Percentiles rank a stretch among this genome's conserved stretches.
These are phyloP conservation scores for Xerocomellus intermedius DNA, from an alignment of 768 basidiomycete genomes.

Conservation along the genomic window DNA sequence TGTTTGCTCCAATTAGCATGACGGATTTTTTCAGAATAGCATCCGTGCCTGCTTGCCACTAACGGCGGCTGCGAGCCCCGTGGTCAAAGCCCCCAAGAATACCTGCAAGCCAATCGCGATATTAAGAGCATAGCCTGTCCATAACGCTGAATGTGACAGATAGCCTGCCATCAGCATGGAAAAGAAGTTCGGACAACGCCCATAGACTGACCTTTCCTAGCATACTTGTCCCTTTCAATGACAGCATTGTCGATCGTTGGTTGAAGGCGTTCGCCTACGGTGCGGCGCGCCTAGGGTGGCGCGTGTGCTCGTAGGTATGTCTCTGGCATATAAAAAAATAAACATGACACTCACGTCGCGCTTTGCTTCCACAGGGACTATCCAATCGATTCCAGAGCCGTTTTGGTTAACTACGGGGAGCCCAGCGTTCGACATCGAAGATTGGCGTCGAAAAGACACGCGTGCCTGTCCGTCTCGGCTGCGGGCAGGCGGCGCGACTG, in stretches of 20 bases:
- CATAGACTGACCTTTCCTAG: constrained; percentile 39
- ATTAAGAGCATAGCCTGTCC: constrained; percentile 36
- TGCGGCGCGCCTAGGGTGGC: constrained; percentile 29
- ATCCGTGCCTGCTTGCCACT: constrained; percentile 40
- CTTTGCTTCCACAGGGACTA: constrained; percentile 27
- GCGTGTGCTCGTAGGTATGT: too few relatives aligned
- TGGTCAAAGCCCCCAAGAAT: constrained; percentile 63
- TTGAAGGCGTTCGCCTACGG: constrained; percentile 50
- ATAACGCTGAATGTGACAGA: constrained; percentile 25
- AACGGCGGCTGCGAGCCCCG: constrained; percentile 54
- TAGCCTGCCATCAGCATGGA: constrained; percentile 11
- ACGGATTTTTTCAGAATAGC: too few relatives aligned
- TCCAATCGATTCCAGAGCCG: constrained; percentile 23
- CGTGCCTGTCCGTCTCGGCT: constrained; percentile 19
- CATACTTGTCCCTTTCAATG: constrained; percentile 46
- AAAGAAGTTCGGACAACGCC: neutral
- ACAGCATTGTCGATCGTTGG: constrained; percentile 52
- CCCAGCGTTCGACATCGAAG: neutral
- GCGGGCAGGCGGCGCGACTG: constrained; percentile 6
- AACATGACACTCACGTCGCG: constrained; percentile 12
- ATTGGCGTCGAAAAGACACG: constrained; percentile 9
- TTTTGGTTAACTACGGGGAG: neutral
- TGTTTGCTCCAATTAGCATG: neutral
- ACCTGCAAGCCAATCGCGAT: constrained; percentile 63
- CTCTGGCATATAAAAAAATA: neutral